A percentile compares a stretch with the other conserved stretches of the same genome.
phyloP scores from a whole-genome alignment of 768 basidiomycete genomes.

The Rhodotorula graminis region DNA sequence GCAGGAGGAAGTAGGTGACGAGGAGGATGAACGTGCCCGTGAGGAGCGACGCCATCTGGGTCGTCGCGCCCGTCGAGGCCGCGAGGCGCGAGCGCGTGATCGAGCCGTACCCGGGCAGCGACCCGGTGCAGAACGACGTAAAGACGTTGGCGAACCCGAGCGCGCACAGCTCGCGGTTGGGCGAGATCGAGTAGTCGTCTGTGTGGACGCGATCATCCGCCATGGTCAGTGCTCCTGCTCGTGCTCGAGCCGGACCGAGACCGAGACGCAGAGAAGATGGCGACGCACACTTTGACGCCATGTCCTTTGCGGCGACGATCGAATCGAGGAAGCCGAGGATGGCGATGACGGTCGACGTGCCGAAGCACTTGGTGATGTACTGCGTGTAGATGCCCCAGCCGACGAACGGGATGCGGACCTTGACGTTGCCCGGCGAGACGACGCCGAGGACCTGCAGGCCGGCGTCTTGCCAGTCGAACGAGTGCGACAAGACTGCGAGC shows the following conservation, averaged over 20 bases:
- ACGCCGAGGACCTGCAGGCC: constrained; percentile 80
- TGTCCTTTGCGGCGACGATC: constrained; percentile 88
- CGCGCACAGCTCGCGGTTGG: constrained; percentile 93
- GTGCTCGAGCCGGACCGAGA: too few relatives aligned
- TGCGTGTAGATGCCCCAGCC: neutral
- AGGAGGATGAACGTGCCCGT: constrained; percentile 51
- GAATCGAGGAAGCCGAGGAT: constrained; percentile 89
- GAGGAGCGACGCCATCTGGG: constrained; percentile 64
- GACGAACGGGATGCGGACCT: constrained; percentile 63
- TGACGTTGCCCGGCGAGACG: constrained; percentile 60
- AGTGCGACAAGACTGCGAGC: constrained; percentile 18
- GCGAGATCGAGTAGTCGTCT: constrained; percentile 48
- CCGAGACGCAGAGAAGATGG: too few relatives aligned
- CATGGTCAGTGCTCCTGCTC: too few relatives aligned
- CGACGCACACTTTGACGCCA: neutral
- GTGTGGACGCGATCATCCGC: too few relatives aligned
- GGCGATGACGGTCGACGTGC: constrained; percentile 59
- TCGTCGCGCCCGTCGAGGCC: constrained; percentile 77
- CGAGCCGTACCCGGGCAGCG: constrained; percentile 85
- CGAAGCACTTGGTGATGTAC: constrained; percentile 15
- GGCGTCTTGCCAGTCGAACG: constrained; percentile 42
- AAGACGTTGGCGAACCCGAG: constrained; percentile 52
- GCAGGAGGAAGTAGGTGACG: constrained; percentile 83
- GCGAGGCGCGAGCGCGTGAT: constrained; percentile 90
- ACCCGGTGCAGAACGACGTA: constrained; percentile 77